Conservation (phyloP, 768 basidiomycete species). For the Harrya chromipes region DNA sequence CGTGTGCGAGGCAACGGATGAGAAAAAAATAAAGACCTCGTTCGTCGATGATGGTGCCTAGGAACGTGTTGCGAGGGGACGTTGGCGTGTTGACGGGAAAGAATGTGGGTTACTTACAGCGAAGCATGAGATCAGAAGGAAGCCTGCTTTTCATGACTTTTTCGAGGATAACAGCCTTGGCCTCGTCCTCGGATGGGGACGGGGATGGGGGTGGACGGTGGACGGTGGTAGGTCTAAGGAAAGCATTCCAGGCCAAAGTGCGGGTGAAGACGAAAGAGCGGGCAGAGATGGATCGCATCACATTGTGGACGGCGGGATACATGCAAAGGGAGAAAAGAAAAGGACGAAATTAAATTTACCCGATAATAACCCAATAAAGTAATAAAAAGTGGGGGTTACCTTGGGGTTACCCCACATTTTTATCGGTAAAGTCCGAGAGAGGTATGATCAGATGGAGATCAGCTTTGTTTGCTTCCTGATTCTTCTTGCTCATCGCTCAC, state of each 20-base stretch:
- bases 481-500: slow-evolving; percentile 40
- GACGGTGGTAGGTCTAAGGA: slow-evolving; percentile 8
- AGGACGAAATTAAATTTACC: slow-evolving; percentile 22
- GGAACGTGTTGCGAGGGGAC: slow-evolving; percentile 17
- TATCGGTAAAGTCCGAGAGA: slow-evolving; percentile 29
- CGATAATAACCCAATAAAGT: slow-evolving; percentile 17
- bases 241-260: slow-evolving; percentile 27
- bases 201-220: slow-evolving; percentile 17
- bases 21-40: slow-evolving; percentile 53
- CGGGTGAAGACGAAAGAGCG: slow-evolving; percentile 4
- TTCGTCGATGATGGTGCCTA: slow-evolving; percentile 85
- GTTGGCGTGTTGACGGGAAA: slow-evolving; percentile 9
- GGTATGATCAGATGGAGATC: slow-evolving; percentile 32
- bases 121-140: slow-evolving; percentile 85
- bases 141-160: slow-evolving; percentile 86
- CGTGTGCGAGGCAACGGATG: slow-evolving; percentile 10
- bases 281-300: slow-evolving; percentile 23
- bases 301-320: slow-evolving; percentile 38
- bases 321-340: slow-evolving; percentile 32
- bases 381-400: slow-evolving; percentile 17
- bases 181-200: slow-evolving; percentile 59
- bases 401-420: slow-evolving; percentile 18
- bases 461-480: neutral
- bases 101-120: slow-evolving; percentile 58
- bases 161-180: slow-evolving; percentile 72